These are phyloP conservation scores for Aspergillus chevalieri DNA, from an alignment of 2,329 filamentous ascomycete genomes.

Conservation along the genomic window DNA sequence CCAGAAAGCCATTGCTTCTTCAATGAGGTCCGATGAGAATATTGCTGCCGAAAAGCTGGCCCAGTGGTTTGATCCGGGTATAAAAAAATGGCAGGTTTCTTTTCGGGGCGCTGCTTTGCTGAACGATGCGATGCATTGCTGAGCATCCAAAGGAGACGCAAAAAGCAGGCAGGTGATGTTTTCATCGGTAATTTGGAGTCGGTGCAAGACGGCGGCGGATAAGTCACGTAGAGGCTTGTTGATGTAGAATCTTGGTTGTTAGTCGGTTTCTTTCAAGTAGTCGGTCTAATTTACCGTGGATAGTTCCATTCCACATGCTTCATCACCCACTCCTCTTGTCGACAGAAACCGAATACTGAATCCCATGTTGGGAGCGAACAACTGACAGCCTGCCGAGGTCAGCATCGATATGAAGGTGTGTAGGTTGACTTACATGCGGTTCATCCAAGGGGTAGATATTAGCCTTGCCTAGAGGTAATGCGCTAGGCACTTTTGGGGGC, in stretches of 20 bases:
- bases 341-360: background rate
- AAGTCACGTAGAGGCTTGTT: background rate
- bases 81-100: background rate
- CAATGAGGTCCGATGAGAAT: background rate
- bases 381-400: background rate
- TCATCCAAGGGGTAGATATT: background rate
- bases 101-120: background rate
- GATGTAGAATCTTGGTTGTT: background rate
- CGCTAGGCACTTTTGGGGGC: background rate
- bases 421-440: background rate
- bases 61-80: background rate
- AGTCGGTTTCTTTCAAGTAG: background rate
- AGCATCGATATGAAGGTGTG: background rate
- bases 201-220: background rate
- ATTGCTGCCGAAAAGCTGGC: background rate
- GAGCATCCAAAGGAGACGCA: background rate
- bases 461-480: background rate
- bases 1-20: background rate
- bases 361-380: background rate
- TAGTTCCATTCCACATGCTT: background rate
- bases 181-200: background rate
- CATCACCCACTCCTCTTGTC: background rate
- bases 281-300: background rate
- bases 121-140: background rate
- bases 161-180: background rate